Base-by-base conservation (phyloP, 1,284 basidiomycete genomes). In the Rhodotorula sp. region DNA sequence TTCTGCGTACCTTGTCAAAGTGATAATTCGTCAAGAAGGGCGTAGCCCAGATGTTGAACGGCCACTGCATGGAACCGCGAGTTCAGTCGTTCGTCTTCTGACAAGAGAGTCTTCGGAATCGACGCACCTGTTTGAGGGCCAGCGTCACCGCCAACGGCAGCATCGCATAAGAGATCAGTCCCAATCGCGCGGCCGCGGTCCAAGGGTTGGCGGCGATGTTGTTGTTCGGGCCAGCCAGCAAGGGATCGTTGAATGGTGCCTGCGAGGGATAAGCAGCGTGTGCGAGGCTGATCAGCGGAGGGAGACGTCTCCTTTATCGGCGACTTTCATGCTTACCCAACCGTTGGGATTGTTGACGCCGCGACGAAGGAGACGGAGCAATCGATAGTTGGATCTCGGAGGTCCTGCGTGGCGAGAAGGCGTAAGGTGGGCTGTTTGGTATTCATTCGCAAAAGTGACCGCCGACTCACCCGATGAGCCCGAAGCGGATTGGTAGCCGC, bases 1-100 rank as follows among this genome's bases (percentile, higher is more conserved):
- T 55, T 79, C 86, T 85, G 6, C 86, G 83, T 31, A 92, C 86
- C 77, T 91, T 90, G 83, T 94, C 92, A 76, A 90, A 89, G 76
- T 88, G 86, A 48, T 91, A 80, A 64, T 90, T 87, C 34, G 87
- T 86, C 70, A 89, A 84, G 72, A 86, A 86, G 0, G 87, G 86
- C 34, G 89, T 83, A n/a, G 91, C 87, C 77, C 93, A 87, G 58
- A 93, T 78, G 62, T 91, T 91, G 77, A 92, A 89, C 0, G 92
- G 92, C 18, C 89, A 88, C 5, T 89, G 55, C 23, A 57, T 8
- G 38, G 2, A 38, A 57, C 6, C 21, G 47, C 19, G 5, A 47
- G 2, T 10, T 14, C 3, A 2, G 43, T 64, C 61, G 56, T n/a
- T 31, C 23, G 38, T 43, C 10, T 7, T 10, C 38, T 43, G 38